Evolutionary conservation across 331 rosid species (phyloP).

Genomic region (Quercus tomentella): DNA sequence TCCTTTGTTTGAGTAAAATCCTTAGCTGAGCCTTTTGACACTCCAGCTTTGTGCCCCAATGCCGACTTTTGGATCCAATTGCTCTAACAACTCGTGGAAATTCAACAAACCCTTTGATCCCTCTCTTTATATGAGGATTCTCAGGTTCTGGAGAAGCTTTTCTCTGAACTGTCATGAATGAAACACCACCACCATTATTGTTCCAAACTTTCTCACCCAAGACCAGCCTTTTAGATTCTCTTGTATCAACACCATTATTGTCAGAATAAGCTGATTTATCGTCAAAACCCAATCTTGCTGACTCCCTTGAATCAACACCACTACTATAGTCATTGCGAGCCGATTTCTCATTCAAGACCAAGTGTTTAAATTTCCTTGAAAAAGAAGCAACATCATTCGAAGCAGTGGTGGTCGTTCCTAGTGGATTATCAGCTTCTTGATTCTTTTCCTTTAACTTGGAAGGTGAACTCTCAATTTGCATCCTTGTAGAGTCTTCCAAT

Average conservation of each 20-base stretch:
- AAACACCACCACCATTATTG: background rate
- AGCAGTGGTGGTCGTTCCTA: background rate
- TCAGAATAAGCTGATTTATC: background rate
- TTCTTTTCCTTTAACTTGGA: background rate
- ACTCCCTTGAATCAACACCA: constrained; percentile 5
- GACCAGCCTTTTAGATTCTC: background rate
- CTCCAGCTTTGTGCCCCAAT: constrained; percentile 52
- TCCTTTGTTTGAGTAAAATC: constrained; percentile 40
- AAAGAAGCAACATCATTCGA: background rate
- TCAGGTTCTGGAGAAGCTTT: constrained; percentile 41
- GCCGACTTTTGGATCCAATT: constrained; percentile 41
- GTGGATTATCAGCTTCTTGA: background rate
- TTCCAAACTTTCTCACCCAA: constrained; percentile 13
- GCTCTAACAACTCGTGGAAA: constrained; percentile 50
- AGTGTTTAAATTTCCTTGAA: constrained; percentile 16
- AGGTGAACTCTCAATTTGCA: background rate
- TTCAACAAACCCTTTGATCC: constrained; percentile 64
- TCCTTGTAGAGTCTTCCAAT: constrained; percentile 15
- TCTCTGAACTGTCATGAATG: constrained; percentile 14
- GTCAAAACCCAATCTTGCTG: background rate
- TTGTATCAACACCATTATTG: background rate
- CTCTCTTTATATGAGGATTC: constrained; percentile 56
- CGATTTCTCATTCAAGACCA: constrained; percentile 11
- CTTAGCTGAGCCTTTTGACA: constrained; percentile 57
- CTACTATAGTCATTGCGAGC: background rate